phyloP scores from a whole-genome alignment of 176 grass and related monocot species.

The Eleusine indica region DNA sequence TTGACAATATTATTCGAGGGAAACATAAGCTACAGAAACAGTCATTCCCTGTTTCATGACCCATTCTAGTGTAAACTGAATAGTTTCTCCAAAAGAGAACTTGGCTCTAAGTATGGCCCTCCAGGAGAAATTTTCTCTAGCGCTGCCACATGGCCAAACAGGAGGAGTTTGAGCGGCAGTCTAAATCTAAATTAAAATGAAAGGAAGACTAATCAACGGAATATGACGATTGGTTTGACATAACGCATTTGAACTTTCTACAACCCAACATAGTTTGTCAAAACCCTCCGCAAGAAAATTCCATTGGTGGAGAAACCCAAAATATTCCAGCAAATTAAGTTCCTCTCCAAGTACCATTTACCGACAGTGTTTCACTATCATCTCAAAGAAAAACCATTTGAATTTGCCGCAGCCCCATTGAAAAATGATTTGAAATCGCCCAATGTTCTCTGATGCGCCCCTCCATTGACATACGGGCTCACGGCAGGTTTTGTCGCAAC shows the following conservation, averaged over 20 bases:
- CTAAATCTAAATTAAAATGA: background rate
- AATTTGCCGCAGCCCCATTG: background rate
- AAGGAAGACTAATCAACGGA: background rate
- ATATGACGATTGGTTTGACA: slow-evolving; percentile 24
- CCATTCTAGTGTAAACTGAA: background rate
- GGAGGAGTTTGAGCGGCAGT: background rate
- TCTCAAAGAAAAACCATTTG: slow-evolving; percentile 30
- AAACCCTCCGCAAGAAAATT: background rate
- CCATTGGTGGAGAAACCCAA: background rate
- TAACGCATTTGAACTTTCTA: slow-evolving; percentile 25
- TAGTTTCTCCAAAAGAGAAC: background rate
- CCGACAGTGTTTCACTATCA: slow-evolving; percentile 15
- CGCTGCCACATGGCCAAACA: background rate
- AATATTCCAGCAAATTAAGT: background rate
- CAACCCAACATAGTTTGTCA: background rate
- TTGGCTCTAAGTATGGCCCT: background rate
- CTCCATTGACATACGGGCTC: slow-evolving; percentile 31
- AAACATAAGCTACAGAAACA: background rate
- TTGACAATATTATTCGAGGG: background rate
- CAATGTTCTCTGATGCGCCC: background rate
- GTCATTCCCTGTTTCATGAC: background rate
- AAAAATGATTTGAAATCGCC: background rate
- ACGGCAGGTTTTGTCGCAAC: slow-evolving; percentile 4
- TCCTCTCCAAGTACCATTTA: background rate
- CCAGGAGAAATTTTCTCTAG: background rate